phyloP scores from a whole-genome alignment of 345 rosid species.

The Erodium maritimum region DNA sequence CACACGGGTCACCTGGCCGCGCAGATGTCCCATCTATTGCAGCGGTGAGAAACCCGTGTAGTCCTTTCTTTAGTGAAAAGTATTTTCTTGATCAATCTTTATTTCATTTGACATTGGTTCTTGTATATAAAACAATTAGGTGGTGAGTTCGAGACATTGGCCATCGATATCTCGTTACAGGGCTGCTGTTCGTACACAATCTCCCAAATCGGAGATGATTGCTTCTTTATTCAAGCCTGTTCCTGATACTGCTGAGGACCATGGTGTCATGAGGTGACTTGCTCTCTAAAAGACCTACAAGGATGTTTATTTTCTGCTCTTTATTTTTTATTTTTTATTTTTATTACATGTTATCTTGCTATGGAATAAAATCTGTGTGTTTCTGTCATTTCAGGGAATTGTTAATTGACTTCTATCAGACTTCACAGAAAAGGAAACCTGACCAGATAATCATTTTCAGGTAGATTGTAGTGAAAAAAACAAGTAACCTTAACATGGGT shows the following conservation, averaged over 20 bases:
- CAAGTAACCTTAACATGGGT: too few species aligned
- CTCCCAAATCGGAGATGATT: slow-evolving; percentile 37
- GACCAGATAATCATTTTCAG: slow-evolving; percentile 38
- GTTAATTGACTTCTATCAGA: slow-evolving; percentile 29
- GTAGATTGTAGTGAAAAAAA: too few species aligned
- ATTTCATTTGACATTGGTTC: not conserved
- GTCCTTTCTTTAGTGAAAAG: not conserved
- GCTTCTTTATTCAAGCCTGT: slow-evolving; percentile 30
- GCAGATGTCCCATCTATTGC: slow-evolving; percentile 83
- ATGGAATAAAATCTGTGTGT: not conserved
- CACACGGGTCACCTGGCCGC: too few species aligned
- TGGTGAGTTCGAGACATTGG: slow-evolving; percentile 42
- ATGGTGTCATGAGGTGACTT: slow-evolving; percentile 29
- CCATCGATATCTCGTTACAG: slow-evolving; percentile 38
- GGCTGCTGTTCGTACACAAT: slow-evolving; percentile 40
- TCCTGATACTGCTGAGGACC: slow-evolving; percentile 23
- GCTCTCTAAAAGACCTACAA: not conserved
- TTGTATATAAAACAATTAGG: slow-evolving; percentile 13
- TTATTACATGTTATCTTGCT: not conserved
- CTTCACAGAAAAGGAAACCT: slow-evolving; percentile 33
- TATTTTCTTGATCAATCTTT: not conserved
- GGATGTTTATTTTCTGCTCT: not conserved
- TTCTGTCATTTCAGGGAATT: slow-evolving; percentile 25
- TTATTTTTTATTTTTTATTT: too few species aligned
- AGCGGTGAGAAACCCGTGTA: slow-evolving; percentile 37